phyloP scores from a whole-genome alignment of 2,329 filamentous ascomycete species.

The Aureobasidium sp. region DNA sequence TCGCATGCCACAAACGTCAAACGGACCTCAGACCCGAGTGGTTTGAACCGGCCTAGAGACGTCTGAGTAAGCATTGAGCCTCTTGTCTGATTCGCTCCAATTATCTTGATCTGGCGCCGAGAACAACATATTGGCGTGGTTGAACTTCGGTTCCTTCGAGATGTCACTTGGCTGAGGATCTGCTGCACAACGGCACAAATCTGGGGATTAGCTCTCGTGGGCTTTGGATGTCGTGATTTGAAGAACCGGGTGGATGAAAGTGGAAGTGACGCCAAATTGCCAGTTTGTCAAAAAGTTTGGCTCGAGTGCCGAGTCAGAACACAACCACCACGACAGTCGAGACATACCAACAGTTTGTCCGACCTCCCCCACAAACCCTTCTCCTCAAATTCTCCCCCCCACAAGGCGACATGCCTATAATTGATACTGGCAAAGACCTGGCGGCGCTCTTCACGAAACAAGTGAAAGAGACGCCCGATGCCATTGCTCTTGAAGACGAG shows the following conservation, averaged over 20 bases:
- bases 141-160: background rate
- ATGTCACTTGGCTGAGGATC: constrained; percentile 7
- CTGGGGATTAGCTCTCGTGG: background rate
- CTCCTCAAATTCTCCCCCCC: background rate
- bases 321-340: background rate
- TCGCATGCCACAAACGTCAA: too few species aligned
- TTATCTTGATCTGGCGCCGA: too few species aligned
- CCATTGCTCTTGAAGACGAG: constrained; percentile 66
- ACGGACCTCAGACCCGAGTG: too few species aligned
- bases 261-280: constrained; percentile 12
- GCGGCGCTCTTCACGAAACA: constrained; percentile 65
- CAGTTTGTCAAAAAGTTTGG: constrained; percentile 15
- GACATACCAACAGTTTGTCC: constrained; percentile 14
- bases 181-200: constrained; percentile 14
- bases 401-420: constrained; percentile 48
- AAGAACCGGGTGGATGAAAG: constrained; percentile 6
- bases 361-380: constrained; percentile 3
- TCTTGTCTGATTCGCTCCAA: too few species aligned
- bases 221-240: constrained; percentile 5
- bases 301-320: background rate
- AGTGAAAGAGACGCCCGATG: constrained; percentile 60
- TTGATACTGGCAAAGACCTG: constrained; percentile 67
- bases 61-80: too few species aligned
- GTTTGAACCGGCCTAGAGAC: too few species aligned
- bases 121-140: background rate